phyloP scores from a whole-genome alignment of 257 asterid species.

The Solanum sitiens region DNA sequence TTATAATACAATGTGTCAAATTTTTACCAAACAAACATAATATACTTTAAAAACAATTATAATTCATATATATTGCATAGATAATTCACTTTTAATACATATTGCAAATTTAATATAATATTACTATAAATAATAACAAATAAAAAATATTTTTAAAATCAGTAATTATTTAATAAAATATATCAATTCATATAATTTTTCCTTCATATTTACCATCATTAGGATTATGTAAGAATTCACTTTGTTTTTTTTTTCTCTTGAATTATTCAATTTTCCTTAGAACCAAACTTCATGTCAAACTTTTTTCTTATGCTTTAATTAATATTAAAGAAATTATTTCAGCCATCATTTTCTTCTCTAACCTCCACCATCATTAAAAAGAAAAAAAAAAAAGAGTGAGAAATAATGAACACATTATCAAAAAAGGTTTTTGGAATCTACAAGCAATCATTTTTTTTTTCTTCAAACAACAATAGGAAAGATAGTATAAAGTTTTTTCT shows the following conservation, averaged over 20 bases:
- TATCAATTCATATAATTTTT: too few relatives aligned
- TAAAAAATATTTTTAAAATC: too few relatives aligned
- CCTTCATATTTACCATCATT: neutral
- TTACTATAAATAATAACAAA: too few relatives aligned
- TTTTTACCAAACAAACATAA: too few relatives aligned
- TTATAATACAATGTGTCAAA: too few relatives aligned
- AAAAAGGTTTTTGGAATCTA: slow-evolving; percentile 21
- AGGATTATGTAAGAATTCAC: neutral
- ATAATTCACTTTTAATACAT: too few relatives aligned
- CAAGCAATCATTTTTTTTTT: slow-evolving; percentile 12
- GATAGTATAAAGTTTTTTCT: slow-evolving; percentile 8
- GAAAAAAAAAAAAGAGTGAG: neutral
- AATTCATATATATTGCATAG: too few relatives aligned
- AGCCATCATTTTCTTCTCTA: slow-evolving; percentile 36
- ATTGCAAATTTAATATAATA: too few relatives aligned
- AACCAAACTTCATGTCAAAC: slow-evolving; percentile 30
- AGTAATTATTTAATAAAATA: too few relatives aligned
- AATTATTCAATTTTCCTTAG: neutral
- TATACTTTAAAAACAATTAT: too few relatives aligned
- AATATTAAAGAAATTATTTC: slow-evolving; percentile 16
- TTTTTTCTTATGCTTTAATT: slow-evolving; percentile 3
- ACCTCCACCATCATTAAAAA: slow-evolving; percentile 25
- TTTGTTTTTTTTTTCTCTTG: neutral
- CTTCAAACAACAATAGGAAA: slow-evolving; percentile 16
- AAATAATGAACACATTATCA: neutral